phyloP scores from a whole-genome alignment of 306 rosid genomes.

The Prunus persica region Prunus_persica_NCBIv2 NC_034012.1:13763001-13763500 shows the following conservation, averaged over 20 bases:
- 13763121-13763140: not conserved
- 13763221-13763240: constrained; percentile 73
- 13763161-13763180: constrained; percentile 57
- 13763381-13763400: not conserved
- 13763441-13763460: not conserved
- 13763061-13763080: not conserved
- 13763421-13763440: not conserved
- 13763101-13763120: not conserved
- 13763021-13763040: not conserved
- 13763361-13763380: not conserved
- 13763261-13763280: constrained; percentile 52
- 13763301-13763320: constrained; percentile 3
- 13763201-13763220: constrained; percentile 71
- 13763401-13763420: not conserved
- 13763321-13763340: not conserved
- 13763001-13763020: constrained; percentile 16
- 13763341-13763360: not conserved
- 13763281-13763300: constrained; percentile 7
- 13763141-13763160: constrained; percentile 14
- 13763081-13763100: not conserved
- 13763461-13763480: not conserved
- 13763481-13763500: not conserved
- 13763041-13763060: not conserved
- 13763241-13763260: constrained; percentile 97
- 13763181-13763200: constrained; percentile 70